Evolutionary conservation across 208 protist genomes (phyloP).

Genomic region (Leptomonas seymouri): DNA sequence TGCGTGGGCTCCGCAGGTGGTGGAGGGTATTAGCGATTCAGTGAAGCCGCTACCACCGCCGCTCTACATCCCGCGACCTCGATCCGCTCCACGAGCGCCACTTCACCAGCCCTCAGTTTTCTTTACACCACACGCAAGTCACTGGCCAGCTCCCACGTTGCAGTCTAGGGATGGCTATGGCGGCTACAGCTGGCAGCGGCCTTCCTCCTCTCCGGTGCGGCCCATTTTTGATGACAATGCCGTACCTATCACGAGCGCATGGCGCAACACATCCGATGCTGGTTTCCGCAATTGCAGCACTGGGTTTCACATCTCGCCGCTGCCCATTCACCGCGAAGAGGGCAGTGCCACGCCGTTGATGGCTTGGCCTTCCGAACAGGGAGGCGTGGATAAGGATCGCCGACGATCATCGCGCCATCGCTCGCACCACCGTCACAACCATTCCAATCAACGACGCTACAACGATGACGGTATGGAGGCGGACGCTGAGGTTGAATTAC

Average conservation of each 20-base stretch:
- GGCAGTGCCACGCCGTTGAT: constrained; percentile 9
- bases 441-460: not conserved
- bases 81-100: constrained; percentile 9
- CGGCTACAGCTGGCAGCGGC: constrained; percentile 8
- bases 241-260: constrained; percentile 2
- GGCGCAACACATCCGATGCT: not conserved
- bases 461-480: not conserved
- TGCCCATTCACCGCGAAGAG: constrained; percentile 5
- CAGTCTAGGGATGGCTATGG: not conserved
- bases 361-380: constrained; percentile 1
- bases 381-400: not conserved
- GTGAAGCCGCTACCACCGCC: constrained; percentile 21
- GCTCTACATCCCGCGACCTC: constrained; percentile 22
- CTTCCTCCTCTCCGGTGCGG: not conserved
- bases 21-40: not conserved
- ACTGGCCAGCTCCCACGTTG: not conserved
- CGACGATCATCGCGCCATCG: constrained; percentile 11
- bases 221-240: not conserved
- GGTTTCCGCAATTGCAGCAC: not conserved
- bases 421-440: constrained; percentile 10
- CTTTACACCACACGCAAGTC: constrained; percentile 1
- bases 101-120: not conserved
- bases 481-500: constrained; percentile 4
- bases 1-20: not conserved
- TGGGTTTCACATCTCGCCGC: constrained; percentile 4